Conservation (phyloP, 371 early-diverging fungal genomes). For the Choanephora cucurbitarum region DNA sequence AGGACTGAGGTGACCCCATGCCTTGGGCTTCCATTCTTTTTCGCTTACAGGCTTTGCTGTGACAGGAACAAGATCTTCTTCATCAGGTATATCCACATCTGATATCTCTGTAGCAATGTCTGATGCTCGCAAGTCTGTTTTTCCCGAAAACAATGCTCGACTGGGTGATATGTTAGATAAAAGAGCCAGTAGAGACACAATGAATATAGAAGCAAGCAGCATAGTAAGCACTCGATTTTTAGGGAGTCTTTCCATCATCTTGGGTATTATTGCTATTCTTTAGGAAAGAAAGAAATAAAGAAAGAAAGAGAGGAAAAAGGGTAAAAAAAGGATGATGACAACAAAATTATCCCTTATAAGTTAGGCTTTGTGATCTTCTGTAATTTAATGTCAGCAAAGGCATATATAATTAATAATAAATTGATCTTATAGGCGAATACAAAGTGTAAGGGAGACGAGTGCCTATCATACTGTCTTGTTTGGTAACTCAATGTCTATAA, state of each 20-base stretch:
- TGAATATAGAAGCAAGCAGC: constrained; percentile 17
- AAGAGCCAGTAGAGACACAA: constrained; percentile 18
- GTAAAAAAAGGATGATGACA: background rate
- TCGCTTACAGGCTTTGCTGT: constrained; percentile 11
- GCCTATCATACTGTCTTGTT: too few species aligned
- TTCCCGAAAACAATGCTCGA: constrained; percentile 3
- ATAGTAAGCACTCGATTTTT: constrained; percentile 16
- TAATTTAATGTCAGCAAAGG: too few species aligned
- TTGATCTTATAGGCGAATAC: too few species aligned
- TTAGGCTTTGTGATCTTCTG: too few species aligned
- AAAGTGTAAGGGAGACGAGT: too few species aligned
- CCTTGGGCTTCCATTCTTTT: constrained; percentile 26
- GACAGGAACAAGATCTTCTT: constrained; percentile 20
- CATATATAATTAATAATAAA: too few species aligned
- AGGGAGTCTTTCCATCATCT: constrained; percentile 22
- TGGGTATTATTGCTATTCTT: background rate
- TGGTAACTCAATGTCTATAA: too few species aligned
- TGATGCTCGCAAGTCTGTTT: background rate
- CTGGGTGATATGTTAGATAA: constrained; percentile 15
- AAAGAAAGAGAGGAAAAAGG: constrained; percentile 5
- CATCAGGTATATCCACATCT: constrained; percentile 8
- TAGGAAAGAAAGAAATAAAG: background rate
- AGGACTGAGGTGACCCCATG: constrained; percentile 16
- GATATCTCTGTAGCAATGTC: background rate
- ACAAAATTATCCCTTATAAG: too few species aligned